These are phyloP conservation scores for Nowakowskiella sp. DNA, from an alignment of 192 early-diverging fungal genomes.

Conservation along the genomic window DNA sequence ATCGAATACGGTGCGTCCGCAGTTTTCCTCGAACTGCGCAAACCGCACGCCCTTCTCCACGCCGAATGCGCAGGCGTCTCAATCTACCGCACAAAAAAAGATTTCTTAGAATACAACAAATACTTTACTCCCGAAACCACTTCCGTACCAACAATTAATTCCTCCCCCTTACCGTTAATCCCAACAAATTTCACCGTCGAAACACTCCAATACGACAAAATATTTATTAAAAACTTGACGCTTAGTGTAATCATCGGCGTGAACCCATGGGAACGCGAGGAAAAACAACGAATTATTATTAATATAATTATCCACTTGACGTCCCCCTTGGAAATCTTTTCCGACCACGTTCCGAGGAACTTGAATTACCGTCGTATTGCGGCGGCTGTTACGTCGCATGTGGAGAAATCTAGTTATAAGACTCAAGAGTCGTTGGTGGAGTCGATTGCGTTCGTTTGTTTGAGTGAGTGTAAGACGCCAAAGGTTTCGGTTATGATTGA, in stretches of 20 bases:
- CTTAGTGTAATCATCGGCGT: constrained; percentile 88
- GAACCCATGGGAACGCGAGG: constrained; percentile 91
- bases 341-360: constrained; percentile 59
- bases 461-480: constrained; percentile 73
- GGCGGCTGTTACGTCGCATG: constrained; percentile 65
- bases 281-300: constrained; percentile 81
- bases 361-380: constrained; percentile 90
- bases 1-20: constrained; percentile 60
- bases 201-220: constrained; percentile 57
- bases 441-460: constrained; percentile 65
- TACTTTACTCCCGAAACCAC: background rate
- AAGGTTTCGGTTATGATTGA: constrained; percentile 86
- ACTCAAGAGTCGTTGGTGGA: constrained; percentile 93
- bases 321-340: constrained; percentile 35
- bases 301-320: constrained; percentile 53
- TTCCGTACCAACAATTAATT: background rate
- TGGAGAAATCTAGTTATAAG: constrained; percentile 81
- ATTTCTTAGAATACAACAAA: constrained; percentile 35
- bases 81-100: constrained; percentile 66
- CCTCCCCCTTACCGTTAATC: constrained; percentile 14
- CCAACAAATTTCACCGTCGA: constrained; percentile 23
- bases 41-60: constrained; percentile 85
- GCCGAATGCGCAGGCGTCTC: constrained; percentile 81
- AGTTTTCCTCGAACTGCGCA: constrained; percentile 67
- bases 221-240: constrained; percentile 75